These are phyloP conservation scores for Aspergillus puulaauensis DNA, from an alignment of 2,329 filamentous ascomycete species.

Conservation along the genomic window DNA sequence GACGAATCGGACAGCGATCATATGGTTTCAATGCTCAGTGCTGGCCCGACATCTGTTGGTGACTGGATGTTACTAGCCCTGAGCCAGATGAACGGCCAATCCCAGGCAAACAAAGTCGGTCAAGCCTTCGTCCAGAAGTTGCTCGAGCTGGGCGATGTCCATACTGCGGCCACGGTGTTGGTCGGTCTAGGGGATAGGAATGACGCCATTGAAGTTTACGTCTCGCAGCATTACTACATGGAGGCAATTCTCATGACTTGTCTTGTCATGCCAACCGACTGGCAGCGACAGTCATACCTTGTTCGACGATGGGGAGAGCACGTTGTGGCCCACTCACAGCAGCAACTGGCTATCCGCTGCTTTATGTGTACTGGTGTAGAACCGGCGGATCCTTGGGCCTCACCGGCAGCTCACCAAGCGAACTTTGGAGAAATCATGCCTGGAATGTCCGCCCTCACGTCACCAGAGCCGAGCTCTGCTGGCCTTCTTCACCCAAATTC, in stretches of 20 bases:
- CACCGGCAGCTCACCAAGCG: slow-evolving; percentile 70
- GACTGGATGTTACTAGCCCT: slow-evolving; percentile 97
- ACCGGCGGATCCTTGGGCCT: slow-evolving; percentile 82
- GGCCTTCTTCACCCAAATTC: slow-evolving; percentile 23
- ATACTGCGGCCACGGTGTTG: slow-evolving; percentile 89
- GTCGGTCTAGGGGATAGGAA: slow-evolving; percentile 89
- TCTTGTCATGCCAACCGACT: slow-evolving; percentile 77
- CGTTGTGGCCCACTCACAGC: slow-evolving; percentile 81
- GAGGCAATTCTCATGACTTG: slow-evolving; percentile 89
- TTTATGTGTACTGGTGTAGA: slow-evolving; percentile 90
- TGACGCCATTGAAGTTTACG: slow-evolving; percentile 94
- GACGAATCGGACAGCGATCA: slow-evolving; percentile 80
- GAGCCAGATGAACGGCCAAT: slow-evolving; percentile 76
- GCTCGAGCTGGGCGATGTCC: slow-evolving; percentile 83
- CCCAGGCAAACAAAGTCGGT: slow-evolving; percentile 84
- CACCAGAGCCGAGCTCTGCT: slow-evolving; percentile 50
- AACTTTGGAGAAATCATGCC: slow-evolving; percentile 42
- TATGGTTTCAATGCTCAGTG: slow-evolving; percentile 71
- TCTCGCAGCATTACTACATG: slow-evolving; percentile 87
- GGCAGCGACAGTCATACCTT: slow-evolving; percentile 85
- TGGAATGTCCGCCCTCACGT: slow-evolving; percentile 43
- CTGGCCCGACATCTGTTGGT: slow-evolving; percentile 84
- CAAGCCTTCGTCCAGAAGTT: slow-evolving; percentile 88
- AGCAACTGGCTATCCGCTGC: slow-evolving; percentile 85
- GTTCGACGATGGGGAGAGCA: slow-evolving; percentile 94